Evolutionary conservation across 2,329 filamentous ascomycete species (phyloP), one percentile per base, ranked within the genome.

Genomic region (Cladorrhinum sp.): DNA sequence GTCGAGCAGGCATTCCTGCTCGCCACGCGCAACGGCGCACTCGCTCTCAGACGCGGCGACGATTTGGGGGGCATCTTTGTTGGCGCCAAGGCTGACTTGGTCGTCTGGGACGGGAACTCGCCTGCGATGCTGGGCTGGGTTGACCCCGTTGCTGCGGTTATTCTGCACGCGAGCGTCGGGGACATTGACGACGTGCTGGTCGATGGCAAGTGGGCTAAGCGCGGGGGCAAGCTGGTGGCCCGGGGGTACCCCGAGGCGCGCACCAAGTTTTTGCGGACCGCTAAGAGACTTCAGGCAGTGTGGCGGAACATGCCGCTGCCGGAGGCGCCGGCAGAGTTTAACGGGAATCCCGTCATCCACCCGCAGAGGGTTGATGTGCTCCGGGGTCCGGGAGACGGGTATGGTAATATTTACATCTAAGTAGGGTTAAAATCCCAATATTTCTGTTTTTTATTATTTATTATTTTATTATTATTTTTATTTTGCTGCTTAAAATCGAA

Each of bases 1-100:
- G 81, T 75, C 2, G 72, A 77, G 29, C 81, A 86, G 66, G 83
- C 82, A 0, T 86, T 86, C 65, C 71, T 80, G 22, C 75, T 85
- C 16, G 79, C 80, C 0, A 86, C 82, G 0, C 75, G 81, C 1
- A 74, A 76, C 3, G 82, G 83, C 1, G 83, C 74, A 0, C 76
- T 81, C 1, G 80, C 83, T 0, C 73, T 86, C 2, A 74, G 79
- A 10, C 73, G 81, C 0, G 70, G 73, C 0, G 83, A 85, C 64
- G 50, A 29, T 16, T 70, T 86, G 0, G 82, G 83, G 22, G 72
- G 80, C 32, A 71, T 85, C 22, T 67, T 67, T 0, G 69, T 69
- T 1, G 81, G 81, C 3, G 81, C 81, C 12, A 83, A 83, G 67
- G 82, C 81, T 0, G 82, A 85, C 64, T 55, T 85, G 0, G 73